A percentile compares a stretch with the other conserved stretches of the same genome.
phyloP scores from a whole-genome alignment of 306 rosid genomes.

The Lathyrus oleraceus region DNA sequence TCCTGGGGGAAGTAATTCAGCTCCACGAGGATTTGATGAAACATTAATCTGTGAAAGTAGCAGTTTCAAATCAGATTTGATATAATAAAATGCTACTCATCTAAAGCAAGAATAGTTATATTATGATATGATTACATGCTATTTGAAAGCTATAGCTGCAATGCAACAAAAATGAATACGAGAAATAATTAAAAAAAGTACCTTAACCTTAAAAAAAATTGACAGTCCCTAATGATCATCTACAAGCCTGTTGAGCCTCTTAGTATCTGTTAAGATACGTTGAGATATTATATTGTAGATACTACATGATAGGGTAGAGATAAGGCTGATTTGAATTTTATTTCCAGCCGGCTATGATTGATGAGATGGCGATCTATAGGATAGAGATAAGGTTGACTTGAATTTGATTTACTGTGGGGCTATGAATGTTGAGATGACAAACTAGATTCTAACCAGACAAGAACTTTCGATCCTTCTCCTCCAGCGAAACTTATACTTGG shows the following conservation, averaged over 20 bases:
- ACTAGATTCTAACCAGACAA: too few relatives aligned
- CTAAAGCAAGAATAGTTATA: slow-evolving; percentile 26
- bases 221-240: not conserved
- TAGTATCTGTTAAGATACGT: not conserved
- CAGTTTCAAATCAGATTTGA: slow-evolving; percentile 30
- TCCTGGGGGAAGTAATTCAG: slow-evolving; percentile 88
- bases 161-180: slow-evolving; percentile 24
- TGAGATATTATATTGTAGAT: not conserved
- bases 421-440: too few relatives aligned
- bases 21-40: slow-evolving; percentile 91
- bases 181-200: slow-evolving; percentile 4
- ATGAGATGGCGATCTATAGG: too few relatives aligned
- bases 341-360: too few relatives aligned
- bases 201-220: not conserved
- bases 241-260: not conserved
- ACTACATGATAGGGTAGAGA: not conserved
- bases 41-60: slow-evolving; percentile 58
- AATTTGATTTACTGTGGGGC: too few relatives aligned
- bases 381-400: too few relatives aligned
- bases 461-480: too few relatives aligned
- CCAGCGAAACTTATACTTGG: too few relatives aligned
- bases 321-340: not conserved
- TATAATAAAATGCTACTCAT: slow-evolving; percentile 9
- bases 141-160: slow-evolving; percentile 15
- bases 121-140: not conserved